phyloP scores from a whole-genome alignment of 78 protist species.

The Anaeramoeba ignava region DNA sequence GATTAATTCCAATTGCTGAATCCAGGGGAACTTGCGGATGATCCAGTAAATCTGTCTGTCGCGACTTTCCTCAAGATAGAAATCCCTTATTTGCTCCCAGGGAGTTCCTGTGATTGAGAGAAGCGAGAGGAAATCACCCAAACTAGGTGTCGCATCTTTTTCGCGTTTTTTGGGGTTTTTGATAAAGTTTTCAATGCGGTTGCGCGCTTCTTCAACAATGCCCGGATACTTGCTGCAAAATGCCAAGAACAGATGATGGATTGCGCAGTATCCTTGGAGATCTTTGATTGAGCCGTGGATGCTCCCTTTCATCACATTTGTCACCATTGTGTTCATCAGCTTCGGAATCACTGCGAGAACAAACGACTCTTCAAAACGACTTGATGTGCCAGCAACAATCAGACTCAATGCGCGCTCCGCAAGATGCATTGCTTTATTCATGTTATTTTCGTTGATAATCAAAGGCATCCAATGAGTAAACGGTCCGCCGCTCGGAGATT shows the following conservation, averaged over 20 bases:
- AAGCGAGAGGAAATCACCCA: slow-evolving; percentile 11
- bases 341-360: slow-evolving; percentile 4
- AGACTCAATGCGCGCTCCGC: slow-evolving; percentile 12
- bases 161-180: slow-evolving; percentile 11
- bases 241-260: slow-evolving; percentile 12
- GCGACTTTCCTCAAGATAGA: slow-evolving; percentile 13
- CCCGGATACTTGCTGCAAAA: slow-evolving; percentile 12
- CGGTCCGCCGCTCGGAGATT: slow-evolving; percentile 4
- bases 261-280: slow-evolving; percentile 13
- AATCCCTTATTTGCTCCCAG: slow-evolving; percentile 11
- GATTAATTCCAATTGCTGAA: background rate
- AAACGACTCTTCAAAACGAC: background rate
- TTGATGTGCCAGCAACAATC: slow-evolving; percentile 8
- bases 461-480: slow-evolving; percentile 23
- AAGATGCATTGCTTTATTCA: slow-evolving; percentile 7
- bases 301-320: background rate
- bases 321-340: slow-evolving; percentile 18
- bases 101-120: background rate
- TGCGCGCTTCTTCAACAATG: no score
- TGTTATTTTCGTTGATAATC: slow-evolving; percentile 14
- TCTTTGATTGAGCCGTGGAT: slow-evolving; percentile 13
- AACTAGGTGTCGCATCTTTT: slow-evolving; percentile 10
- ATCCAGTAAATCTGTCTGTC: slow-evolving; percentile 18
- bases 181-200: slow-evolving; percentile 7
- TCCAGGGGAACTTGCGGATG: slow-evolving; percentile 7